Conservation (phyloP, 345 rosid species). For the Bruguiera sexangula region DNA sequence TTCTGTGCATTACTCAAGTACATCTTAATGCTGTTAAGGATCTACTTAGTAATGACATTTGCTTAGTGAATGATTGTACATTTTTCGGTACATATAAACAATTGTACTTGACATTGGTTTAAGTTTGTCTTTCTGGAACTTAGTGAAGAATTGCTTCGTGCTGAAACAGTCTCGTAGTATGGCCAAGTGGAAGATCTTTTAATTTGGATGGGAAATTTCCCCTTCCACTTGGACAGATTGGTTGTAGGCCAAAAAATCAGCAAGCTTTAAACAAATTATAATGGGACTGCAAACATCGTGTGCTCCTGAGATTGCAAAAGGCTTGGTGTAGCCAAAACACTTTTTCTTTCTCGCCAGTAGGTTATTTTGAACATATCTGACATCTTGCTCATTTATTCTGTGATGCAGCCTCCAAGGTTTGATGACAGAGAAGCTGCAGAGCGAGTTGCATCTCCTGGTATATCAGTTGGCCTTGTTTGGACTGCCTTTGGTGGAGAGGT, state of each 20-base stretch:
- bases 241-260: neutral
- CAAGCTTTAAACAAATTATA: neutral
- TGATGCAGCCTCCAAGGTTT: conserved; percentile 85
- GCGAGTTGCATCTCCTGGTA: conserved; percentile 90
- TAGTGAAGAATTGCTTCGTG: neutral
- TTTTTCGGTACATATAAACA: too few relatives aligned
- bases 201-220: too few relatives aligned
- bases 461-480: conserved; percentile 97
- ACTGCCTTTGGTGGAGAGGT: conserved; percentile 98
- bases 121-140: neutral
- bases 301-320: neutral
- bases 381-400: conserved; percentile 13
- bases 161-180: neutral
- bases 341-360: too few relatives aligned
- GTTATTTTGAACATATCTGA: conserved; percentile 6
- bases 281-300: neutral
- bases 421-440: conserved; percentile 95
- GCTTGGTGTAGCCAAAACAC: neutral
- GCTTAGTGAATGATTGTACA: neutral
- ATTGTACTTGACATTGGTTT: neutral
- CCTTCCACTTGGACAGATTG: too few relatives aligned
- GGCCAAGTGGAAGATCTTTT: neutral
- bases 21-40: neutral
- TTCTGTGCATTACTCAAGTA: neutral
- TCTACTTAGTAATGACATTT: neutral